Conservation (phyloP, 148 eudicot genomes). For the Arbutus unedo region DNA sequence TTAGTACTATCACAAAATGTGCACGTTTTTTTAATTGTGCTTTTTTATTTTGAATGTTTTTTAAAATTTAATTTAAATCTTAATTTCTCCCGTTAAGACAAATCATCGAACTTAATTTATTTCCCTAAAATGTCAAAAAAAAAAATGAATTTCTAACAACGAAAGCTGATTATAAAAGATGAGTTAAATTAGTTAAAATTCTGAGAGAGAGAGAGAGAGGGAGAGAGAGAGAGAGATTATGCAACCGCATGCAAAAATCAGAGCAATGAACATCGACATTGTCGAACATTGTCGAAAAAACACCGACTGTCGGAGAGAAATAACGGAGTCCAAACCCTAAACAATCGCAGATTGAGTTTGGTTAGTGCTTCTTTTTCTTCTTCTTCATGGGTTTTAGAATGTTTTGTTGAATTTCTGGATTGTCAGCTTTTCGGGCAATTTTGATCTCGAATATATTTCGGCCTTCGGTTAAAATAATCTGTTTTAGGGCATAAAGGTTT, state of each 20-base stretch:
- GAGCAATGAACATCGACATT: background rate
- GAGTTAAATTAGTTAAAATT: too few relatives aligned
- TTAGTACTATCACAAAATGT: too few relatives aligned
- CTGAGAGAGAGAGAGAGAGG: background rate
- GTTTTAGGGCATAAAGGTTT: background rate
- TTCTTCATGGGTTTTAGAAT: background rate
- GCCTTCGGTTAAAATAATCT: background rate
- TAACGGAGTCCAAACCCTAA: conserved; percentile 1
- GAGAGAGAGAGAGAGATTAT: background rate
- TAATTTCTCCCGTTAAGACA: too few relatives aligned
- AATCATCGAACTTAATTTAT: too few relatives aligned
- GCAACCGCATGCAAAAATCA: too few relatives aligned
- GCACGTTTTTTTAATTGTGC: too few relatives aligned
- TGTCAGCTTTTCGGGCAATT: background rate
- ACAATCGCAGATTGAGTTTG: background rate
- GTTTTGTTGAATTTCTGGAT: background rate
- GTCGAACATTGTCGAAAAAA: background rate
- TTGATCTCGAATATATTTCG: background rate
- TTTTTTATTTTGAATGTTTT: too few relatives aligned
- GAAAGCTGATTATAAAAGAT: too few relatives aligned
- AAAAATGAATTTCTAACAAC: too few relatives aligned
- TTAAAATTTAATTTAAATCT: too few relatives aligned
- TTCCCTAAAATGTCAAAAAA: too few relatives aligned
- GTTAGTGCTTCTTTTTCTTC: background rate
- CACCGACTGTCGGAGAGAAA: background rate